A percentile compares a stretch with the other conserved stretches of the same genome.
Conservation (phyloP, 164 flowering plant genomes). For the Macadamia integrifolia region DNA sequence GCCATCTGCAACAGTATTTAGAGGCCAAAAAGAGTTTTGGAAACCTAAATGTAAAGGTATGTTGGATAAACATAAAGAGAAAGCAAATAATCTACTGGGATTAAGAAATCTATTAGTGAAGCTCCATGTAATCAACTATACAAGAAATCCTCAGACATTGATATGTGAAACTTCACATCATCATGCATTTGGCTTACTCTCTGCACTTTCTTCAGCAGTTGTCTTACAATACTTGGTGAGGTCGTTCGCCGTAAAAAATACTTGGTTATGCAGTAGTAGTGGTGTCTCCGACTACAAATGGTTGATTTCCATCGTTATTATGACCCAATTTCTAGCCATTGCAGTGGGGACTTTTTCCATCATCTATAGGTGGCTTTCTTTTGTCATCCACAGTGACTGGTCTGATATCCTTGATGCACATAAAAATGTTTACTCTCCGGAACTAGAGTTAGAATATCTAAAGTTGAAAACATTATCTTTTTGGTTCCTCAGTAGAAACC, state of each 20-base stretch:
- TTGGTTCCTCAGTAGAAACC: too few relatives aligned
- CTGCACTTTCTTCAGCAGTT: not conserved
- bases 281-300: not conserved
- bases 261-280: too few relatives aligned
- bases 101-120: not conserved
- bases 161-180: not conserved
- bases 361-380: not conserved
- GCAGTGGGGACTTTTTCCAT: not conserved
- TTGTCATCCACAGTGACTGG: not conserved
- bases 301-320: not conserved
- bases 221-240: not conserved
- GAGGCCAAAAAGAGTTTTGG: too few relatives aligned
- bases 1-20: not conserved
- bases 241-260: not conserved
- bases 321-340: not conserved
- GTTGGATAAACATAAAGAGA: not conserved
- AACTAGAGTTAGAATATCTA: too few relatives aligned
- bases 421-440: not conserved
- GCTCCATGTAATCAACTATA: not conserved
- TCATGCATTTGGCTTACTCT: not conserved
- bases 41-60: too few relatives aligned
- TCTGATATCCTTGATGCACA: not conserved
- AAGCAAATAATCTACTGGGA: not conserved
- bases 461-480: too few relatives aligned
- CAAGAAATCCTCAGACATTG: not conserved